Evolutionary conservation across 23 red algal genomes (phyloP).

Genomic region (Gracilaria gracilis): DNA sequence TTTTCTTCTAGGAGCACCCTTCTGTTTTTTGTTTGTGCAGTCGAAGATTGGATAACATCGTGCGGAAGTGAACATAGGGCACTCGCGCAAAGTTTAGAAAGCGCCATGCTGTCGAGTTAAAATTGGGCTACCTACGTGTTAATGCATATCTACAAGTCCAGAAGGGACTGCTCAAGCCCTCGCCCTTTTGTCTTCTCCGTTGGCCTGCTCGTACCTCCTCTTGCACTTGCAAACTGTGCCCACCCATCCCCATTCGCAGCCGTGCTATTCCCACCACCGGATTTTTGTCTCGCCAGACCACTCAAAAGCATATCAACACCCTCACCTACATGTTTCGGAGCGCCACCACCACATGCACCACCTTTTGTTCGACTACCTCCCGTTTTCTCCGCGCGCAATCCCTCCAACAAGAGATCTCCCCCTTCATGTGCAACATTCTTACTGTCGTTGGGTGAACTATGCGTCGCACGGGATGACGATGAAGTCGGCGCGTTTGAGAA

Average conservation of each 20-base stretch:
- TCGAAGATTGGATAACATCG: too few relatives aligned
- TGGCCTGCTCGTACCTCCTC: neutral
- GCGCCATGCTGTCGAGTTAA: neutral
- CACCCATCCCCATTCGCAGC: neutral
- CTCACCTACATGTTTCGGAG: conserved; percentile 28
- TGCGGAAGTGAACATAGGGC: too few relatives aligned
- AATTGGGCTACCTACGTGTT: neutral
- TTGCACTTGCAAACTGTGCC: neutral
- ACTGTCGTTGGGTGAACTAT: neutral
- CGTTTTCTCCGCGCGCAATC: conserved; percentile 4
- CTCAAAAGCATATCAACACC: conserved; percentile 41
- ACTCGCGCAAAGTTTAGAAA: neutral
- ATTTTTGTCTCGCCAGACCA: conserved; percentile 19
- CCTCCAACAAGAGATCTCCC: neutral
- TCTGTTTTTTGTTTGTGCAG: too few relatives aligned
- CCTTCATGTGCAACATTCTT: neutral
- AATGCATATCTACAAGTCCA: neutral
- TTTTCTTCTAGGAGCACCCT: too few relatives aligned
- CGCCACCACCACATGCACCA: neutral
- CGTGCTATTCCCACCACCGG: neutral
- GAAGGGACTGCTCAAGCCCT: neutral
- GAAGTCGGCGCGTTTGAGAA: neutral
- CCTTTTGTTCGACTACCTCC: neutral
- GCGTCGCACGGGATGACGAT: neutral
- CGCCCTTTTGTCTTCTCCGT: neutral